Conservation (phyloP, 2,329 filamentous ascomycete genomes). For the Fusarium paranaense region DNA sequence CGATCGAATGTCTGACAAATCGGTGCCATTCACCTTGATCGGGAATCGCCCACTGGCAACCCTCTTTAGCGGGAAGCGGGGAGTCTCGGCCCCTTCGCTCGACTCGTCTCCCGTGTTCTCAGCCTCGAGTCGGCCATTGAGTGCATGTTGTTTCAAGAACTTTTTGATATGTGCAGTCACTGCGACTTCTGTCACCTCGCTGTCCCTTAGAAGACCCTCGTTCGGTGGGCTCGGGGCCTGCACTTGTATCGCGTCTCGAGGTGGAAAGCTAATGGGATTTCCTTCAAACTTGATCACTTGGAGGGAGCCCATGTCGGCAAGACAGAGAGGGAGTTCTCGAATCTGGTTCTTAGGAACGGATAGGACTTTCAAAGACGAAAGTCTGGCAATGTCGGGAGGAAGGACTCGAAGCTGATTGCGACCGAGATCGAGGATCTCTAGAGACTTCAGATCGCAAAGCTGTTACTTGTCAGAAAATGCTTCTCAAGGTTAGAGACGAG, state of each 20-base stretch:
- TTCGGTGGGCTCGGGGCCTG: conserved; percentile 67
- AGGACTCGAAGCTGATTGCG: conserved; percentile 85
- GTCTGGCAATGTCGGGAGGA: conserved; percentile 81
- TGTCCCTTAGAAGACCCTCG: conserved; percentile 65
- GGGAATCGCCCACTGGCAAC: conserved; percentile 74
- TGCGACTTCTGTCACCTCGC: conserved; percentile 71
- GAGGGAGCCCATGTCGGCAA: conserved; percentile 90
- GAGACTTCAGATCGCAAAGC: conserved; percentile 86
- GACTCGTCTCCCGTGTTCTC: conserved; percentile 70
- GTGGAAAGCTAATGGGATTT: conserved; percentile 86
- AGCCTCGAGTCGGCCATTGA: conserved; percentile 64
- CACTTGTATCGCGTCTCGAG: conserved; percentile 74
- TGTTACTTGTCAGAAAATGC: conserved; percentile 53
- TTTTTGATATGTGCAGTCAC: conserved; percentile 72
- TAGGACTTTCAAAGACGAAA: conserved; percentile 89
- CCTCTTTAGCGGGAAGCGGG: conserved; percentile 74
- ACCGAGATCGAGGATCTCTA: conserved; percentile 94
- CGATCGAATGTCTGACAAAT: conserved; percentile 75
- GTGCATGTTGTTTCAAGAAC: conserved; percentile 65
- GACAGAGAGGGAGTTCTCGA: conserved; percentile 82
- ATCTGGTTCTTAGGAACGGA: conserved; percentile 90
- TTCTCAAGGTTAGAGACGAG: conserved; percentile 21
- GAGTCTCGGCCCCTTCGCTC: conserved; percentile 84
- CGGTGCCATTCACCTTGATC: conserved; percentile 79
- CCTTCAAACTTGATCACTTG: conserved; percentile 91